Evolutionary conservation across 495 filamentous ascomycete species (phyloP).

Genomic region (Aspergillus bridgeri): DNA sequence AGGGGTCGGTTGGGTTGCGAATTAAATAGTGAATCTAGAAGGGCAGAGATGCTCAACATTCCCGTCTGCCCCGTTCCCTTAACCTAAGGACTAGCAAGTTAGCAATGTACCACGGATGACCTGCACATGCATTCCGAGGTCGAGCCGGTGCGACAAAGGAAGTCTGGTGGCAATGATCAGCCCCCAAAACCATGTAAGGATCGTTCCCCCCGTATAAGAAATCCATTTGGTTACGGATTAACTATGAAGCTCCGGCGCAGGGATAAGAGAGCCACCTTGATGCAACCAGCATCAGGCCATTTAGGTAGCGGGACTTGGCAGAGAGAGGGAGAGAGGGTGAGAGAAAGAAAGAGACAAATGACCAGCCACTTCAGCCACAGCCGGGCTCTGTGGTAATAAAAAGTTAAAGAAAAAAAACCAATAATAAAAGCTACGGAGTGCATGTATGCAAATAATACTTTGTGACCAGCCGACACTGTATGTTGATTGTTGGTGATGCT

Average conservation of each 20-base stretch:
- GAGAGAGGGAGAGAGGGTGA: neutral
- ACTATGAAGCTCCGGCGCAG: slow-evolving; percentile 3
- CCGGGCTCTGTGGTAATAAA: slow-evolving; percentile 10
- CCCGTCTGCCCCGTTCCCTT: too few relatives aligned
- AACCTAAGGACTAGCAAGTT: too few relatives aligned
- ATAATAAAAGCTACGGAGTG: neutral
- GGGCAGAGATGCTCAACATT: neutral
- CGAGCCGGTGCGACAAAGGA: slow-evolving; percentile 1
- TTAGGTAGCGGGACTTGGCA: neutral
- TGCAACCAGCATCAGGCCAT: too few relatives aligned
- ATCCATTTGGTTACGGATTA: neutral
- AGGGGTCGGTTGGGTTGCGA: neutral
- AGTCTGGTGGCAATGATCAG: slow-evolving; percentile 1
- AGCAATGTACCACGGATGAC: slow-evolving; percentile 3
- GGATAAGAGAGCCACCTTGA: slow-evolving; percentile 3
- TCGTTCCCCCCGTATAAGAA: too few relatives aligned
- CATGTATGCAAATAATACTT: neutral
- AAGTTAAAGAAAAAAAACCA: neutral
- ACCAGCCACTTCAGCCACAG: slow-evolving; percentile 20
- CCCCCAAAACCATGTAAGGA: slow-evolving; percentile 5
- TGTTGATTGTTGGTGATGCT: too few relatives aligned
- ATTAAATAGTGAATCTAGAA: neutral
- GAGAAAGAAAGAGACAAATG: neutral
- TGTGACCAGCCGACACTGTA: neutral
- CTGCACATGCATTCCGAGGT: slow-evolving; percentile 9